Evolutionary conservation across 257 asterid species (phyloP).

Genomic region (Asclepias syriaca): DNA sequence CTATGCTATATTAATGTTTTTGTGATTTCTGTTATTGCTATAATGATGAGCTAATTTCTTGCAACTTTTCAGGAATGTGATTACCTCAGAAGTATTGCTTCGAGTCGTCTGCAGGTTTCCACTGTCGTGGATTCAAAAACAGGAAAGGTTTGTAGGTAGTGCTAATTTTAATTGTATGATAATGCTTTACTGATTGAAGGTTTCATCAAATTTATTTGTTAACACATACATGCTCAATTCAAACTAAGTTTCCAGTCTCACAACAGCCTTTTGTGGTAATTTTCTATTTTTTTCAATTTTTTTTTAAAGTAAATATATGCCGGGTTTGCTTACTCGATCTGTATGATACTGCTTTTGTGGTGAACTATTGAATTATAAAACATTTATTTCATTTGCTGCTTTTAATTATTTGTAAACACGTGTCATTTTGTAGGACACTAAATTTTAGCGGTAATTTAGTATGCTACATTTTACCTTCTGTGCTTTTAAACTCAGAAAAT

Average conservation of each 20-base stretch:
- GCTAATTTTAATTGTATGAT: background rate
- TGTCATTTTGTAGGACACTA: background rate
- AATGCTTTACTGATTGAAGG: background rate
- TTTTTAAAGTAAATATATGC: background rate
- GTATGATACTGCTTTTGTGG: background rate
- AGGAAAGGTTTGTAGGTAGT: slow-evolving; percentile 56
- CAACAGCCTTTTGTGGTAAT: background rate
- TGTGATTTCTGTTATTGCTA: too few species aligned
- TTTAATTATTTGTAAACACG: background rate
- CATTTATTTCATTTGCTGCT: background rate
- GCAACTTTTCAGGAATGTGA: slow-evolving; percentile 65
- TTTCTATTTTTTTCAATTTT: background rate
- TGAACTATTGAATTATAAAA: background rate
- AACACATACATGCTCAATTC: background rate
- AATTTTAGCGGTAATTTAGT: background rate
- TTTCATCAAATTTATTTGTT: background rate
- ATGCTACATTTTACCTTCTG: background rate
- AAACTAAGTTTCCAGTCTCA: background rate
- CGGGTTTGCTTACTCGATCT: background rate
- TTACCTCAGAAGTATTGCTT: slow-evolving; percentile 68
- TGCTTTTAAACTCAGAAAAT: background rate
- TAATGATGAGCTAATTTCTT: background rate
- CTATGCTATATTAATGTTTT: too few species aligned
- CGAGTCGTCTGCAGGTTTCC: slow-evolving; percentile 66
- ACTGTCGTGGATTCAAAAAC: slow-evolving; percentile 82